These are phyloP conservation scores for Polychaeton citri DNA, from an alignment of 2,329 filamentous ascomycete genomes.

Conservation along the genomic window DNA sequence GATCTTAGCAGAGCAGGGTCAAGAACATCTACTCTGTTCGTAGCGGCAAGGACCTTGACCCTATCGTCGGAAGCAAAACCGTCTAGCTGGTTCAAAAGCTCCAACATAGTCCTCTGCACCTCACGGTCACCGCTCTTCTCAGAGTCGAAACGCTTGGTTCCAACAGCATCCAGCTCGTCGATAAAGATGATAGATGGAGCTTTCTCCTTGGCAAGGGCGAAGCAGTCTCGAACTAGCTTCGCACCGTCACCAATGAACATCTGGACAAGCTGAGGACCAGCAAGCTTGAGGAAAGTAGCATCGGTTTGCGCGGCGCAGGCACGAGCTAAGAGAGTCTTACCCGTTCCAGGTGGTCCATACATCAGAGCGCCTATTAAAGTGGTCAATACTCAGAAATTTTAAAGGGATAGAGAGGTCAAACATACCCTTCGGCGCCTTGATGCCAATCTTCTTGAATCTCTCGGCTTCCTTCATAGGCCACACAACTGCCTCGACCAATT, in stretches of 20 bases:
- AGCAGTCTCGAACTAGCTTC: conserved; percentile 94
- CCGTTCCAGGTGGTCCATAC: conserved; percentile 88
- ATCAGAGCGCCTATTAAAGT: conserved; percentile 84
- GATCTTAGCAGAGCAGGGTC: conserved; percentile 85
- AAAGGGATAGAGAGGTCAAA: conserved; percentile 8
- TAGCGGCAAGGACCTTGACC: conserved; percentile 91
- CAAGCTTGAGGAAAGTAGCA: conserved; percentile 95
- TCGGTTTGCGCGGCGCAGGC: conserved; percentile 97
- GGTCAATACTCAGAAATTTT: neutral
- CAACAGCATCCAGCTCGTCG: conserved; percentile 94
- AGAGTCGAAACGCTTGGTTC: conserved; percentile 96
- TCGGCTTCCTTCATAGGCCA: conserved; percentile 99
- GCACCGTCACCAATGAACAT: conserved; percentile 99
- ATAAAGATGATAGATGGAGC: conserved; percentile 99
- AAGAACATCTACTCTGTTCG: conserved; percentile 86
- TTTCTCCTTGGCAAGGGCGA: conserved; percentile 96
- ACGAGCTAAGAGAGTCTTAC: conserved; percentile 83
- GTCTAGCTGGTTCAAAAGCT: conserved; percentile 94
- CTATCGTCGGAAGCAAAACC: conserved; percentile 94
- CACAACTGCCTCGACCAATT: conserved; percentile 94
- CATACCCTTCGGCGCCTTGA: conserved; percentile 95
- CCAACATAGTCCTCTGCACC: conserved; percentile 97
- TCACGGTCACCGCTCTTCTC: conserved; percentile 97
- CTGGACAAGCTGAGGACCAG: conserved; percentile 92
- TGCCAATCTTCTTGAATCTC: conserved; percentile 98